These are phyloP conservation scores for Nicotiana otophora DNA, from an alignment of 257 asterid genomes.

Conservation along the genomic window DNA sequence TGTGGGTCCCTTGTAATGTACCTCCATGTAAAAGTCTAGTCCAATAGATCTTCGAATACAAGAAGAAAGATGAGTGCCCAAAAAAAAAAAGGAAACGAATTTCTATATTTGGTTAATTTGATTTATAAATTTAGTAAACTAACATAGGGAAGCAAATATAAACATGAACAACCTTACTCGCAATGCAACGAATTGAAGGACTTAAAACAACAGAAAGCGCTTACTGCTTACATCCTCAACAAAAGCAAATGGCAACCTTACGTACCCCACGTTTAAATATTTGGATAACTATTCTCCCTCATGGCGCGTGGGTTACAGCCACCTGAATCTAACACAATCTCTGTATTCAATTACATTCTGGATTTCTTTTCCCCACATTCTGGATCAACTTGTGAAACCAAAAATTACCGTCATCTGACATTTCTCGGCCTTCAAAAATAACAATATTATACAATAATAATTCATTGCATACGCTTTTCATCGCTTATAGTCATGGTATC, in stretches of 20 bases:
- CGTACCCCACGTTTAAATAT: background rate
- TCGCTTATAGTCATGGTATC: slow-evolving; percentile 4
- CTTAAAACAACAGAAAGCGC: background rate
- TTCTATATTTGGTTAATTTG: too few species aligned
- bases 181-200: too few species aligned
- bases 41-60: too few species aligned
- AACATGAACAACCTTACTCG: too few species aligned
- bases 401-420: background rate
- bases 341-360: background rate
- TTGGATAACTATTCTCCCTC: background rate
- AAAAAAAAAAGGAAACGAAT: too few species aligned
- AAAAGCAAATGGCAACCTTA: background rate
- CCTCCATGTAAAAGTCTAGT: too few species aligned
- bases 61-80: too few species aligned
- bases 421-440: background rate
- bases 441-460: background rate
- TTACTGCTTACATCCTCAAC: background rate
- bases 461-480: background rate
- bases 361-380: background rate
- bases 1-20: too few species aligned
- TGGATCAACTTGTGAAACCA: slow-evolving; percentile 7
- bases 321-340: background rate
- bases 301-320: background rate
- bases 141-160: too few species aligned
- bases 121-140: too few species aligned